These are phyloP conservation scores for Talaromyces piceae DNA, from an alignment of 2,329 filamentous ascomycete species.

Conservation along the genomic window DNA sequence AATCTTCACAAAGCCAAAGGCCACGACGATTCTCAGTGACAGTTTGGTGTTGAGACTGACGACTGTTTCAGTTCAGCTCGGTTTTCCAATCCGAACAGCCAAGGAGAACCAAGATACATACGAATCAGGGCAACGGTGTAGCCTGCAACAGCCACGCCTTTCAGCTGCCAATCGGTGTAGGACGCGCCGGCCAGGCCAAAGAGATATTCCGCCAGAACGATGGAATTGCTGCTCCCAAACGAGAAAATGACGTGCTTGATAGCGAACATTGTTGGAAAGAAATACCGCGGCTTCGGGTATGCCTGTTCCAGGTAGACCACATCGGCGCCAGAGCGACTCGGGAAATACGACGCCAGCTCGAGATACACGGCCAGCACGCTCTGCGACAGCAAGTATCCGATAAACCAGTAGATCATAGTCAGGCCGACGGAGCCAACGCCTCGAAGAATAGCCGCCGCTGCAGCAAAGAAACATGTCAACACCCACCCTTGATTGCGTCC, in stretches of 20 bases:
- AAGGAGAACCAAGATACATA: too few species aligned
- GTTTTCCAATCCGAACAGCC: not conserved
- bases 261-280: slow-evolving; percentile 59
- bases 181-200: slow-evolving; percentile 19
- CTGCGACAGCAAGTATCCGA: slow-evolving; percentile 53
- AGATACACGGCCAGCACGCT: slow-evolving; percentile 54
- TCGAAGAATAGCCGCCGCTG: slow-evolving; percentile 52
- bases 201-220: slow-evolving; percentile 26
- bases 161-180: slow-evolving; percentile 18
- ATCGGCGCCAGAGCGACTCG: slow-evolving; percentile 58
- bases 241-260: slow-evolving; percentile 57
- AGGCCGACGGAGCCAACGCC: slow-evolving; percentile 57
- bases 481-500: not conserved
- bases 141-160: slow-evolving; percentile 24
- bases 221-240: slow-evolving; percentile 59
- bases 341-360: slow-evolving; percentile 58
- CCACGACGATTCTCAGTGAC: slow-evolving; percentile 50
- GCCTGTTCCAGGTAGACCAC: slow-evolving; percentile 64
- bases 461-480: not conserved
- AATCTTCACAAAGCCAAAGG: slow-evolving; percentile 53
- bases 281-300: slow-evolving; percentile 55
- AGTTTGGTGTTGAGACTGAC: slow-evolving; percentile 50
- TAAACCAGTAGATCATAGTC: slow-evolving; percentile 56
- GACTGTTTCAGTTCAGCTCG: slow-evolving; percentile 23
- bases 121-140: slow-evolving; percentile 8